Percentiles rank a stretch among this genome's conserved stretches.
These are phyloP conservation scores for Melanomma pulvis-pyrius DNA, from an alignment of 495 filamentous ascomycete species.

Conservation along the genomic window DNA sequence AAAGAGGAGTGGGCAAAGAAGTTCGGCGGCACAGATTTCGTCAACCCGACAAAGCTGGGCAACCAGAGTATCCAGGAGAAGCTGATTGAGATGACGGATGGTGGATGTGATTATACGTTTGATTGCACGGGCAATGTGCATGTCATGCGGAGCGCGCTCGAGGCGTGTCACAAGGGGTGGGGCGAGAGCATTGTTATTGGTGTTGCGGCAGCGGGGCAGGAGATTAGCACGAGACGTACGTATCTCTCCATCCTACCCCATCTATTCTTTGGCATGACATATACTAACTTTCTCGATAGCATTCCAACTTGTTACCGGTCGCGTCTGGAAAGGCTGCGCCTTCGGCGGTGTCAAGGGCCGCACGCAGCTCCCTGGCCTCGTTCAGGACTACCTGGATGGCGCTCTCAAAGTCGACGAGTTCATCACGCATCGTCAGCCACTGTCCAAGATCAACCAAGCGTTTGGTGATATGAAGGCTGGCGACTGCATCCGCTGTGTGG, in stretches of 20 bases:
- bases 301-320: constrained; percentile 97
- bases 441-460: constrained; percentile 80
- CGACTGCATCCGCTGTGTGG: constrained; percentile 90
- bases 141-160: constrained; percentile 93
- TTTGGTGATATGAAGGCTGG: constrained; percentile 94
- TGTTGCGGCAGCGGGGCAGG: constrained; percentile 95
- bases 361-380: constrained; percentile 83
- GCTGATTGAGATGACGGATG: constrained; percentile 98
- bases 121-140: constrained; percentile 97
- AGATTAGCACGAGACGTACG: constrained; percentile 94
- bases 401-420: constrained; percentile 98
- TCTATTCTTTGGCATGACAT: neutral
- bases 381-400: constrained; percentile 85
- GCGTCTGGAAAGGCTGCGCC: constrained; percentile 96
- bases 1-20: constrained; percentile 93
- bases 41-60: constrained; percentile 83
- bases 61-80: constrained; percentile 81
- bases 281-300: constrained; percentile 56
- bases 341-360: constrained; percentile 99
- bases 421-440: constrained; percentile 90
- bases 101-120: constrained; percentile 98
- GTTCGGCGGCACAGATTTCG: constrained; percentile 95
- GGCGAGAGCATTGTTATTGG: constrained; percentile 97
- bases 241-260: constrained; percentile 36
- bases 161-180: constrained; percentile 99